phyloP scores from a whole-genome alignment of 2,329 filamentous ascomycete species.

The Trichophyton rubrum region DNA sequence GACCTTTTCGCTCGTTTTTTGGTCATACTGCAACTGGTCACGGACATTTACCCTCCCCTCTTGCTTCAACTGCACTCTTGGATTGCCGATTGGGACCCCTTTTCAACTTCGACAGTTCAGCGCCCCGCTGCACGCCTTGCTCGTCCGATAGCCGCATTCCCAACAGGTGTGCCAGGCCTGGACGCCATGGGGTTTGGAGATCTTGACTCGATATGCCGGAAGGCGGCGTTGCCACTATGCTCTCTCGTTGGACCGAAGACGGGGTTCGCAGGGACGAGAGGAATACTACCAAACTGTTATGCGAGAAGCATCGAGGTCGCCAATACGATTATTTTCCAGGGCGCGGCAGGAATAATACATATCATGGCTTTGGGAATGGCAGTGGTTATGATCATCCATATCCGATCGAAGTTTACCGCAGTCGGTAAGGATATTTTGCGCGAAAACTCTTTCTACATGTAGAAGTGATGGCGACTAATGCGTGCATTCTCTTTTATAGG shows the following conservation, averaged over 20 bases:
- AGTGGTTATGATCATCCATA: slow-evolving; percentile 92
- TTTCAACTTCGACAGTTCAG: neutral
- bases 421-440: slow-evolving; percentile 53
- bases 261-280: slow-evolving; percentile 52
- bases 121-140: neutral
- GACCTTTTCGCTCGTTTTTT: slow-evolving; percentile 1
- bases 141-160: neutral
- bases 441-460: neutral
- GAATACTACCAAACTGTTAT: slow-evolving; percentile 84
- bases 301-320: slow-evolving; percentile 89
- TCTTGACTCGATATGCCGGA: slow-evolving; percentile 74
- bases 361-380: slow-evolving; percentile 86
- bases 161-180: neutral
- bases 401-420: slow-evolving; percentile 94
- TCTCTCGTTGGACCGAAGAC: slow-evolving; percentile 59
- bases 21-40: neutral
- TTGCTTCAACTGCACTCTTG: neutral
- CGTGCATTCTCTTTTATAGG: slow-evolving; percentile 29
- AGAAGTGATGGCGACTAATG: neutral
- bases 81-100: neutral
- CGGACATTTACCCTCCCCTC: neutral
- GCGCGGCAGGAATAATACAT: slow-evolving; percentile 80
- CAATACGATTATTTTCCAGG: slow-evolving; percentile 97
- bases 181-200: slow-evolving; percentile 75
- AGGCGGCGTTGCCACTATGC: slow-evolving; percentile 76